Base-by-base conservation (phyloP, 495 filamentous ascomycete genomes). In the Staphylotrichum tortipilum region DNA sequence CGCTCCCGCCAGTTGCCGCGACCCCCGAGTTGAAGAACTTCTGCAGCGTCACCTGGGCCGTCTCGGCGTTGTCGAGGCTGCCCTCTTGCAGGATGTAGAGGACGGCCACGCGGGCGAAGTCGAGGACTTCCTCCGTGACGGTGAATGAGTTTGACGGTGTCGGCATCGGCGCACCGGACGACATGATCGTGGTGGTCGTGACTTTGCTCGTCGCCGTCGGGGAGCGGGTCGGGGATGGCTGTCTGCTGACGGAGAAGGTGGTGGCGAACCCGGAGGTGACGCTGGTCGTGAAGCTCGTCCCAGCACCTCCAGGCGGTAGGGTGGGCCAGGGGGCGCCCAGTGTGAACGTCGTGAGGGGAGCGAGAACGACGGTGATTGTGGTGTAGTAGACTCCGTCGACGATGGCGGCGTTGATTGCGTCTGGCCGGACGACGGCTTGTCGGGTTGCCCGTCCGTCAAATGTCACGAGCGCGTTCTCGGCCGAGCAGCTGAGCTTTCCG, bases 401-500 rank as follows among this genome's bases (percentile, higher is more conserved):
- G 7, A 62, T 44, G 18, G 56, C 59, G 2, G 64, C 61, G 15
- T 61, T 56, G 18, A 59, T 36, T 19, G 35, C 55, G 23, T 54
- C 54, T 3, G 53, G 41, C 7, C 46, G 44, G 15, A 24, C 17
- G 21, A 21, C 9, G 17, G 48, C 53, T 18, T 59, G 55, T 11
- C 70, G 68, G 18, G 62, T 59, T 11, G 72, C 64, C 42, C 67
- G 53, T 4, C 82, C 79, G 47, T 82, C 76, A 57, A 98, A 94
- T 0, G 86, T 84, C 7, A 97, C 82, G 18, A 98, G 77, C 0
- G 86, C 81, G 53, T 96, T 96, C 66, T 95, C 81, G 0, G 81
- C 78, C 1, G 76, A 79, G 66, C 92, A 98, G 40, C 81, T 82
- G 28, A 94, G 71, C 50, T 82, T 82, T 29, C 72, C 80, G 34